Percentiles rank a stretch among this genome's conserved stretches.
Conservation (phyloP, 2,329 filamentous ascomycete species). For the Hypoxylon sp. region DNA sequence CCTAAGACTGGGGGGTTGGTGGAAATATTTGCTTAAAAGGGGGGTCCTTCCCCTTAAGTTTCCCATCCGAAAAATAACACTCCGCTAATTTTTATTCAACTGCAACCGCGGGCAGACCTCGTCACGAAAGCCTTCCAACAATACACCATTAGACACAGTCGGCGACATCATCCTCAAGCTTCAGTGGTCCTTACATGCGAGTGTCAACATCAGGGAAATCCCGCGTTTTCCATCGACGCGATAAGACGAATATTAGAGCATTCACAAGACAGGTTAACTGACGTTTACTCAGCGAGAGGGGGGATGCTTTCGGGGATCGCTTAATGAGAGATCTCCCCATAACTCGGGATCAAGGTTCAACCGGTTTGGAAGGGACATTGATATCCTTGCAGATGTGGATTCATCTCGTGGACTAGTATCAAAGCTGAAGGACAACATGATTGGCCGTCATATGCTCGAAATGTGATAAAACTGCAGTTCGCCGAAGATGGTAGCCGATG, state of each 20-base stretch:
- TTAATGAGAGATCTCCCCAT: background rate
- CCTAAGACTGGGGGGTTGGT: background rate
- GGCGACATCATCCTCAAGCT: background rate
- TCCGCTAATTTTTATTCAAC: background rate
- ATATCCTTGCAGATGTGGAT: constrained; percentile 1
- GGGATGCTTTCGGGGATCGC: background rate
- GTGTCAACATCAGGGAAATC: background rate
- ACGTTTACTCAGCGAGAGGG: background rate
- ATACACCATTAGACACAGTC: background rate
- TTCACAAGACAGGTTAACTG: background rate
- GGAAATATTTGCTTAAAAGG: background rate
- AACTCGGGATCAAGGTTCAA: background rate
- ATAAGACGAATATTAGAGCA: background rate
- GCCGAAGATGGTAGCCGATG: background rate
- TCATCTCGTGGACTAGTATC: background rate
- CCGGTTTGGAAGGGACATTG: background rate
- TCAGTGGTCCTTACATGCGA: background rate
- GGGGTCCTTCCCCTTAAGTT: background rate
- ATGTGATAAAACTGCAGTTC: background rate
- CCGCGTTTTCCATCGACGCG: background rate
- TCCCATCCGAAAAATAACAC: background rate
- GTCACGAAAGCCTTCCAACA: background rate
- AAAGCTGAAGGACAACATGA: background rate
- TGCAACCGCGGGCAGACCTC: background rate
- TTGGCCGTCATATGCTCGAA: constrained; percentile 8